phyloP scores from a whole-genome alignment of 2,329 filamentous ascomycete species.

The Aspergillus awamori region DNA sequence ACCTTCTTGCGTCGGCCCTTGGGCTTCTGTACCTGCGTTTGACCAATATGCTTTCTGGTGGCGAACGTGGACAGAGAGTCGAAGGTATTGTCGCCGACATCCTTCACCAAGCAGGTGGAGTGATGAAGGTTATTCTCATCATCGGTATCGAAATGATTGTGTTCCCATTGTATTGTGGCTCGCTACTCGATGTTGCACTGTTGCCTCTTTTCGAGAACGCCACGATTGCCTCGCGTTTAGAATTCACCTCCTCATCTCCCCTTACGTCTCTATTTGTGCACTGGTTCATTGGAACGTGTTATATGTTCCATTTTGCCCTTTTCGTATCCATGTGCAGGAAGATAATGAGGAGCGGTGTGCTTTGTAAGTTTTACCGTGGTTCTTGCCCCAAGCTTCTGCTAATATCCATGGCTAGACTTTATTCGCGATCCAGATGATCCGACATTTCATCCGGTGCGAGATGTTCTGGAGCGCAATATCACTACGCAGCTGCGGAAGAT shows the following conservation, averaged over 20 bases:
- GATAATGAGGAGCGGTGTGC: conserved; percentile 90
- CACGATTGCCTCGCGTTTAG: conserved; percentile 73
- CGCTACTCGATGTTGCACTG: conserved; percentile 84
- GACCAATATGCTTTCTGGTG: conserved; percentile 67
- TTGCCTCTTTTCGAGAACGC: conserved; percentile 85
- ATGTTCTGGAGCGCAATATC: conserved; percentile 91
- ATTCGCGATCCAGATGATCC: conserved; percentile 98
- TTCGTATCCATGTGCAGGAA: conserved; percentile 99
- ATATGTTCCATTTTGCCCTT: conserved; percentile 99
- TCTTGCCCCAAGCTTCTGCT: conserved; percentile 2
- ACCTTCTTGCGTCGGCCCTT: conserved; percentile 71
- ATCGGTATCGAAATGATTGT: conserved; percentile 99
- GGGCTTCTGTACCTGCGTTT: conserved; percentile 79
- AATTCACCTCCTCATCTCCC: conserved; percentile 77
- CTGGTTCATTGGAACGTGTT: conserved; percentile 98
- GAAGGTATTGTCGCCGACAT: conserved; percentile 78
- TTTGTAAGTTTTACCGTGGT: conserved; percentile 64
- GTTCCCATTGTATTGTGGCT: conserved; percentile 92
- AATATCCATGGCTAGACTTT: conserved; percentile 64
- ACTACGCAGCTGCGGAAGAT: conserved; percentile 95
- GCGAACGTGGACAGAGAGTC: conserved; percentile 56
- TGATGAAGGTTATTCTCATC: conserved; percentile 96
- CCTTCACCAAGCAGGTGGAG: conserved; percentile 89
- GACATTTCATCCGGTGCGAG: conserved; percentile 94
- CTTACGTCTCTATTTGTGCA: conserved; percentile 94